phyloP scores from a whole-genome alignment of 495 filamentous ascomycete genomes.

The Sabuloglossum arenarium region DNA sequence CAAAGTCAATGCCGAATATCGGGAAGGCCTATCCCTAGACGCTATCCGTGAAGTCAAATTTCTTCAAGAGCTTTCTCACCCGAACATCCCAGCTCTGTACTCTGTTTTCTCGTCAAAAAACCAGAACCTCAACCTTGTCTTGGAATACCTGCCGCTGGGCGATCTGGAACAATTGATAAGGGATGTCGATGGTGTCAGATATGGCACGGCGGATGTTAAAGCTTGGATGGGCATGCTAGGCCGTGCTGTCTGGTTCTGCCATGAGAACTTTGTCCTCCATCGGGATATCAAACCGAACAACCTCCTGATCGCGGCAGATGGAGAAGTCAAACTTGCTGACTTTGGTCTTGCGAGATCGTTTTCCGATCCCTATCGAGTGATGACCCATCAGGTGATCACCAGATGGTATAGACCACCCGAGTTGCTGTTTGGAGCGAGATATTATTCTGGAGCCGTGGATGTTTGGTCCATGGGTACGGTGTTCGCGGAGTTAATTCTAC shows the following conservation, averaged over 20 bases:
- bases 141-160: slow-evolving; percentile 79
- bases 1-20: slow-evolving; percentile 68
- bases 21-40: slow-evolving; percentile 80
- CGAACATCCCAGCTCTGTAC: slow-evolving; percentile 81
- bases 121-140: slow-evolving; percentile 80
- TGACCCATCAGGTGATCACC: slow-evolving; percentile 93
- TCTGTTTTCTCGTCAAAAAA: slow-evolving; percentile 86
- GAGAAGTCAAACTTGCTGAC: slow-evolving; percentile 89
- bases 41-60: slow-evolving; percentile 88
- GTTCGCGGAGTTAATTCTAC: slow-evolving; percentile 73
- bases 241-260: slow-evolving; percentile 92
- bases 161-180: slow-evolving; percentile 88
- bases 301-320: slow-evolving; percentile 77
- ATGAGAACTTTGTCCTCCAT: slow-evolving; percentile 83
- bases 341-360: slow-evolving; percentile 85
- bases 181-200: slow-evolving; percentile 50
- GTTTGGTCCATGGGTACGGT: slow-evolving; percentile 90
- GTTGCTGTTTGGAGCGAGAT: slow-evolving; percentile 68
- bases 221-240: slow-evolving; percentile 95
- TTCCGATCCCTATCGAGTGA: slow-evolving; percentile 64
- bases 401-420: slow-evolving; percentile 93
- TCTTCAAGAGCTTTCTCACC: slow-evolving; percentile 85
- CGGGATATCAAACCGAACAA: slow-evolving; percentile 98
- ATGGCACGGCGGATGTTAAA: slow-evolving; percentile 73
- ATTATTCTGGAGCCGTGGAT: slow-evolving; percentile 82